These are phyloP conservation scores for Pichia membranifaciens DNA, from an alignment of 805 yeast genomes.

Conservation along the genomic window DNA sequence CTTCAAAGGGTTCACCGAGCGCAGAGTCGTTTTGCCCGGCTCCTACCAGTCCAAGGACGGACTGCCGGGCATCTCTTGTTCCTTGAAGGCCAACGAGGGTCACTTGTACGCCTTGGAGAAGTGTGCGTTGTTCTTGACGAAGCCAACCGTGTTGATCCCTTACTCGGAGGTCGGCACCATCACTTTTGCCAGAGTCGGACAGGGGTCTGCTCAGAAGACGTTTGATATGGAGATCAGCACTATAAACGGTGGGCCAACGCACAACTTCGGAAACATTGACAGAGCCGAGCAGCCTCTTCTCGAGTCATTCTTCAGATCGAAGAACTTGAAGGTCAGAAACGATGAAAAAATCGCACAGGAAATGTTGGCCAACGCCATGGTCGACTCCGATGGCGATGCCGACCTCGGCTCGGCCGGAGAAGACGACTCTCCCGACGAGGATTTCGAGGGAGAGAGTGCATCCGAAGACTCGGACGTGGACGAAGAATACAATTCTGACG, in stretches of 20 bases:
- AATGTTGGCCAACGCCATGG: constrained; percentile 69
- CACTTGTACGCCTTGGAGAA: constrained; percentile 88
- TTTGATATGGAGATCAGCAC: constrained; percentile 83
- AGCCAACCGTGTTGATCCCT: constrained; percentile 90
- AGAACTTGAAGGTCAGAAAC: constrained; percentile 75
- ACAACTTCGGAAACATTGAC: constrained; percentile 81
- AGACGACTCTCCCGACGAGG: constrained; percentile 75
- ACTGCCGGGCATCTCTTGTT: constrained; percentile 85
- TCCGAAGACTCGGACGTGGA: constrained; percentile 5
- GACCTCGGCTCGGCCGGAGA: constrained; percentile 75
- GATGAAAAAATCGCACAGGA: constrained; percentile 87
- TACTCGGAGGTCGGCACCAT: constrained; percentile 71
- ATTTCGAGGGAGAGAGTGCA: constrained; percentile 50
- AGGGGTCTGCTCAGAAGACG: constrained; percentile 76
- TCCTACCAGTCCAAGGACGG: constrained; percentile 67
- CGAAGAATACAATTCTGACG: constrained; percentile 57
- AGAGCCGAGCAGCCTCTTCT: constrained; percentile 82
- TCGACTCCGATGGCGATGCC: constrained; percentile 48
- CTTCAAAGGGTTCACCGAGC: constrained; percentile 83
- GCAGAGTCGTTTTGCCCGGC: constrained; percentile 81
- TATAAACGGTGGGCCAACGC: constrained; percentile 59
- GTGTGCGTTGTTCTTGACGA: constrained; percentile 84
- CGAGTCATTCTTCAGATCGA: constrained; percentile 69
- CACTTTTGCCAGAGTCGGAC: constrained; percentile 84
- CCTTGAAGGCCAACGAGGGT: constrained; percentile 93